Evolutionary conservation across 2,329 filamentous ascomycete genomes (phyloP).

Genomic region (Magnaporthiopsis incrustans): DNA sequence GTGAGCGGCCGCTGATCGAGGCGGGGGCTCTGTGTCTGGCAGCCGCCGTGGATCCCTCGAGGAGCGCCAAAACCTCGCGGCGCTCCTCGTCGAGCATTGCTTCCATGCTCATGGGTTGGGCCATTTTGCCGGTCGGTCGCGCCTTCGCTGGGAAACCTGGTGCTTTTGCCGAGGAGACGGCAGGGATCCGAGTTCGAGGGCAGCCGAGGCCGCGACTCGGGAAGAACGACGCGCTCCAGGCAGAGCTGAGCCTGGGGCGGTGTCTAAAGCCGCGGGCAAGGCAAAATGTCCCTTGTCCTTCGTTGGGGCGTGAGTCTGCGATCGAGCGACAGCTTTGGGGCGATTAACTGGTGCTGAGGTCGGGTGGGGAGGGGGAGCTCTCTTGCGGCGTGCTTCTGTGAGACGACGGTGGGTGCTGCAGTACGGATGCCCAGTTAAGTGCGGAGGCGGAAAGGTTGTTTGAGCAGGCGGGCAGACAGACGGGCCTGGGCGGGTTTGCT

Average conservation of each 20-base stretch:
- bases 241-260: not conserved
- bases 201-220: not conserved
- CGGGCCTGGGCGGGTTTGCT: not conserved
- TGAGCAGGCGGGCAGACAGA: not conserved
- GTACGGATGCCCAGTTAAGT: not conserved
- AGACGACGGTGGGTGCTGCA: not conserved
- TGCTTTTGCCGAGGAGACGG: not conserved
- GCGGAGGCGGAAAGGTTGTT: not conserved
- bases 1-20: slow-evolving; percentile 29
- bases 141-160: not conserved
- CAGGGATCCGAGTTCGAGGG: not conserved
- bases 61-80: slow-evolving; percentile 60
- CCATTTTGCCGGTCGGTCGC: slow-evolving; percentile 18
- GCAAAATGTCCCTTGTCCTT: not conserved
- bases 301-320: not conserved
- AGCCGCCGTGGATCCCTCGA: slow-evolving; percentile 39
- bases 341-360: not conserved
- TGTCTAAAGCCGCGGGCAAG: not conserved
- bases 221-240: not conserved
- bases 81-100: slow-evolving; percentile 71
- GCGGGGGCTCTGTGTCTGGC: slow-evolving; percentile 13
- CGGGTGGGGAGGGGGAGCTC: not conserved
- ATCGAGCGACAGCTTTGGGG: not conserved
- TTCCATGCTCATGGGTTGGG: slow-evolving; percentile 63
- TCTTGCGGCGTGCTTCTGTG: not conserved